Evolutionary conservation across 129 eudicot genomes (phyloP).

Genomic region (Centrapalus pauciflorus): DNA sequence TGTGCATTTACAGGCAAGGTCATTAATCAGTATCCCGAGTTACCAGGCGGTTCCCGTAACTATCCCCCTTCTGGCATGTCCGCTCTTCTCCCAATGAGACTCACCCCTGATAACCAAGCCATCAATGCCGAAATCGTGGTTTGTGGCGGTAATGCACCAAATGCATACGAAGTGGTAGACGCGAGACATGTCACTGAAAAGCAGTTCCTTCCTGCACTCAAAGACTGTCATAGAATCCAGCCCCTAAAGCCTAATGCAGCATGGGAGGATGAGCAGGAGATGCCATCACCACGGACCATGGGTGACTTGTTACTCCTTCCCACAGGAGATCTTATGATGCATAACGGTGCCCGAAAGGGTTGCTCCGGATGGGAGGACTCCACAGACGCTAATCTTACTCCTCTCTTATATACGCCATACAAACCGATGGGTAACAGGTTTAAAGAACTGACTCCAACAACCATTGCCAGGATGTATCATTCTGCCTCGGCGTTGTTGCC

Average conservation of each 20-base stretch:
- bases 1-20: slow-evolving; percentile 4
- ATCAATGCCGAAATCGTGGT: slow-evolving; percentile 39
- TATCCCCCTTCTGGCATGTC: slow-evolving; percentile 59
- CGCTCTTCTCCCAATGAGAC: slow-evolving; percentile 24
- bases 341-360: slow-evolving; percentile 71
- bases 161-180: slow-evolving; percentile 44
- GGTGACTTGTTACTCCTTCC: slow-evolving; percentile 71
- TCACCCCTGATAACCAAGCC: neutral
- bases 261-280: slow-evolving; percentile 58
- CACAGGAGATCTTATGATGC: slow-evolving; percentile 53
- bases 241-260: slow-evolving; percentile 7
- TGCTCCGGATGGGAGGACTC: slow-evolving; percentile 73
- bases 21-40: neutral
- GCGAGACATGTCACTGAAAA: slow-evolving; percentile 25
- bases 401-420: slow-evolving; percentile 46
- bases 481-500: slow-evolving; percentile 59
- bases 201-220: slow-evolving; percentile 42
- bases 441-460: slow-evolving; percentile 27
- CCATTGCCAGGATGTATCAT: slow-evolving; percentile 76
- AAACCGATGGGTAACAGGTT: slow-evolving; percentile 45
- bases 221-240: slow-evolving; percentile 56
- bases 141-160: slow-evolving; percentile 67
- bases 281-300: slow-evolving; percentile 74
- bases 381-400: slow-evolving; percentile 42
- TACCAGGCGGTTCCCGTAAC: slow-evolving; percentile 29